Evolutionary conservation across 768 basidiomycete species (phyloP), one percentile per base, ranked within the genome.

Genomic region (Pisolithus marmoratus): DNA sequence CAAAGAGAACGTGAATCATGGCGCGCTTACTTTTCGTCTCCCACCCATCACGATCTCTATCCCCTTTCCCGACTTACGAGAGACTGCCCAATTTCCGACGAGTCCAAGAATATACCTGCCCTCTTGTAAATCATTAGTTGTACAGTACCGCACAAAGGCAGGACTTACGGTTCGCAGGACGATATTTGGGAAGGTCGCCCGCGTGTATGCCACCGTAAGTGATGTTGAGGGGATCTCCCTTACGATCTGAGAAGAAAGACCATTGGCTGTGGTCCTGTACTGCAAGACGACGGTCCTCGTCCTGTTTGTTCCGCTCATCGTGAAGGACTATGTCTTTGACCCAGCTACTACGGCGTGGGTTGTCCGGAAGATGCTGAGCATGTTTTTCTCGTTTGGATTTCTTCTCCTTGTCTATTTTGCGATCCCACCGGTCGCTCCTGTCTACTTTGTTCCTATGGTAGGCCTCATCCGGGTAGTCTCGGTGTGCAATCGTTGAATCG

Each of bases 171-270:
- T 70, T 73, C 46, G 82, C 73, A 43, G 80, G 60, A 54, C 72
- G 74, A 62, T 88, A 86, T 63, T 78, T 87, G 15, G 88, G 86
- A 23, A 88, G 67, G 58, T 85, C 79, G 15, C 82, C 75, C 26
- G 76, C 63, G 60, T 87, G 74, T 29, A 86, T 59, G 3, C 80
- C 70, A n/a, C 85, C 87, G 58, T 86, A 90, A 40, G 75, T 75
- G 29, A 87, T 66, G 60, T 86, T 89, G 49, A 82, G 68, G 41
- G 66, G 54, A 63, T 90, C 88, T 2, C 86, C 87, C 58, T 77
- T 80, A 46, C 76, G 73, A 63, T 90, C 87, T 12, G 80, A 81
- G 62, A 77, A 87, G 67, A 79, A 89, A 8, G 69, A 52, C 59
- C 61, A 64, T 56, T 59, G 57, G 50, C 57, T 58, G 38, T 54